Evolutionary conservation across 257 asterid genomes (phyloP).

Genomic region (Solanum chaucha): DNA sequence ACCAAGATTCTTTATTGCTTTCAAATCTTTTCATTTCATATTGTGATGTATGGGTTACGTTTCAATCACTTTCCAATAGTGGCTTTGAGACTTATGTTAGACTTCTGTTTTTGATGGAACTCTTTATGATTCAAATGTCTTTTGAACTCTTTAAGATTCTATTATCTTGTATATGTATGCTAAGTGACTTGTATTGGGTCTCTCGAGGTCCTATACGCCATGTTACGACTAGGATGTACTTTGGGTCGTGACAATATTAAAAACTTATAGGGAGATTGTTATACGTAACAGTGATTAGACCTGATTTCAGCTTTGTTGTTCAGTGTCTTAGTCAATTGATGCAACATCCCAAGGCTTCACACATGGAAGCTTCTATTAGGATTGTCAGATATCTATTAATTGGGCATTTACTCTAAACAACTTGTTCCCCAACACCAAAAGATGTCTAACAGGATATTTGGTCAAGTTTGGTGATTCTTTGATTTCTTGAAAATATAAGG

Average conservation of each 20-base stretch:
- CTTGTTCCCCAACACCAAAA: not conserved
- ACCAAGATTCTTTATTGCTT: too few species aligned
- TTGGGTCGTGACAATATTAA: not conserved
- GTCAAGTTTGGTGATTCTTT: not conserved
- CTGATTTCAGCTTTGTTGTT: not conserved
- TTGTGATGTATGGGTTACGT: too few species aligned
- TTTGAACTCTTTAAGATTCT: too few species aligned
- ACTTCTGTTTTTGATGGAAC: too few species aligned
- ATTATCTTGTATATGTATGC: too few species aligned
- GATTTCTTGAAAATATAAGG: not conserved
- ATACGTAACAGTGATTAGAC: not conserved
- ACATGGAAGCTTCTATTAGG: not conserved
- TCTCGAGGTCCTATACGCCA: too few species aligned
- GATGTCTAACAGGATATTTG: not conserved
- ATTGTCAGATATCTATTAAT: not conserved
- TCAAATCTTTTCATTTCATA: too few species aligned
- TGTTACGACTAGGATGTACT: too few species aligned
- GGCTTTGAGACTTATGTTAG: too few species aligned
- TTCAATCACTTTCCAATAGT: too few species aligned
- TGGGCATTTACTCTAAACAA: not conserved
- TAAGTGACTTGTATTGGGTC: too few species aligned
- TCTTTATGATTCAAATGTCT: too few species aligned
- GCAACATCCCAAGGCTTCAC: not conserved
- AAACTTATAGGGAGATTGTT: not conserved
- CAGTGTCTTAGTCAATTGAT: not conserved